Evolutionary conservation across 306 rosid genomes (phyloP).

Genomic region (Cicer yamashitae): DNA sequence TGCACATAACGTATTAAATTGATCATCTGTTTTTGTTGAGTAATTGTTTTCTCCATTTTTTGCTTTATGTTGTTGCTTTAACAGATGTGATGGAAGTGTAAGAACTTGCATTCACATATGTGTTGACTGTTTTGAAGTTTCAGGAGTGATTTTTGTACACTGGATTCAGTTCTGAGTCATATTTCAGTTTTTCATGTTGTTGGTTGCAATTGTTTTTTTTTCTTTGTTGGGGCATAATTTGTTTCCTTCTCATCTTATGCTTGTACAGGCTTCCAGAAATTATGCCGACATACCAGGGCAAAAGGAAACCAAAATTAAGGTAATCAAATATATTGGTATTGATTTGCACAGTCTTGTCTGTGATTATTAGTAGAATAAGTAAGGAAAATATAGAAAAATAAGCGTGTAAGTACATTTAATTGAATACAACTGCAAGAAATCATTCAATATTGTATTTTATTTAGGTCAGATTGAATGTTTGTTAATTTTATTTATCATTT

Average conservation of each 20-base stretch:
- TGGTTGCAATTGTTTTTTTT: slow-evolving; percentile 14
- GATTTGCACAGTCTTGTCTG: slow-evolving; percentile 16
- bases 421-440: slow-evolving; percentile 13
- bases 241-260: slow-evolving; percentile 28
- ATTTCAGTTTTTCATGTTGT: not conserved
- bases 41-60: not conserved
- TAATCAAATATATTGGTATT: slow-evolving; percentile 45
- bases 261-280: slow-evolving; percentile 71
- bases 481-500: not conserved
- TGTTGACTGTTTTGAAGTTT: slow-evolving; percentile 6
- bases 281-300: slow-evolving; percentile 61
- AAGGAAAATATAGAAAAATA: not conserved
- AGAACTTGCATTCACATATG: slow-evolving; percentile 15
- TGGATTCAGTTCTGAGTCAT: not conserved
- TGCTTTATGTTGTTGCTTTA: not conserved
- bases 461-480: slow-evolving; percentile 21
- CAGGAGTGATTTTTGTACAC: not conserved
- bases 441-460: slow-evolving; percentile 16
- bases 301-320: slow-evolving; percentile 71
- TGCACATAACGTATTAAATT: not conserved
- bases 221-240: slow-evolving; percentile 1
- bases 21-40: not conserved
- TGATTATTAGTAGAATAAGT: slow-evolving; percentile 12
- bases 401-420: not conserved
- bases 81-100: slow-evolving; percentile 9